A percentile compares a stretch with the other conserved stretches of the same genome.
Conservation (phyloP, 176 grass and related monocot species). For the Rhynchospora breviuscula region DNA sequence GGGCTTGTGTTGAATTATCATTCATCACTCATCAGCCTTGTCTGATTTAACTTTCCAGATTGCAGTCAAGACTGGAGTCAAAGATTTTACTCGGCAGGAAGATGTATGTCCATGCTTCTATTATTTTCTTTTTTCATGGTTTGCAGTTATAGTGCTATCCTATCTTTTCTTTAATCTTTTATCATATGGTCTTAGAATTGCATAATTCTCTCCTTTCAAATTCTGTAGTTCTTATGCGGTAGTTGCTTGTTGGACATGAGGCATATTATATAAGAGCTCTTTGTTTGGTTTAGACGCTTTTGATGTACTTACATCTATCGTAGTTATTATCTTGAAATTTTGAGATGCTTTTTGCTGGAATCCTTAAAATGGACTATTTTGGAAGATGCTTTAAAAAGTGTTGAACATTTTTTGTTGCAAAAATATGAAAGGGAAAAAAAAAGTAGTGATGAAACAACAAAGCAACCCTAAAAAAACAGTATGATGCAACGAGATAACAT, state of each 20-base stretch:
- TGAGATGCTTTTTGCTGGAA: background rate
- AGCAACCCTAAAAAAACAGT: background rate
- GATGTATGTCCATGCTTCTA: constrained; percentile 8
- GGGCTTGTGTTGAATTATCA: background rate
- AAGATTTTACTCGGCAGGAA: background rate
- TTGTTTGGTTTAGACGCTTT: background rate
- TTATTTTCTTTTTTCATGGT: constrained; percentile 22
- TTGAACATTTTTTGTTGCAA: background rate
- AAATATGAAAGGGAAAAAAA: background rate
- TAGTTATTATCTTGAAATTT: background rate
- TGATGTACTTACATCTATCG: background rate
- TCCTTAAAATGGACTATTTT: constrained; percentile 5
- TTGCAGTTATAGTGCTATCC: constrained; percentile 8
- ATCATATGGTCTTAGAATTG: constrained; percentile 17
- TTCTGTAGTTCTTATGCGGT: background rate
- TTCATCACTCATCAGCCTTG: background rate
- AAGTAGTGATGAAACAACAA: background rate
- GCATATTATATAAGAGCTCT: constrained; percentile 15
- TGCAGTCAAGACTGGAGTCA: background rate
- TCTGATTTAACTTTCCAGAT: constrained; percentile 7
- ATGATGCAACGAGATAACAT: background rate
- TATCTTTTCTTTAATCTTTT: background rate
- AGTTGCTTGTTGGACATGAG: constrained; percentile 3
- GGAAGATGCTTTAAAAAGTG: background rate
- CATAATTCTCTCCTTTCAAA: background rate